Conservation (phyloP, 768 basidiomycete genomes). For the Tephrocybe rancida region DNA sequence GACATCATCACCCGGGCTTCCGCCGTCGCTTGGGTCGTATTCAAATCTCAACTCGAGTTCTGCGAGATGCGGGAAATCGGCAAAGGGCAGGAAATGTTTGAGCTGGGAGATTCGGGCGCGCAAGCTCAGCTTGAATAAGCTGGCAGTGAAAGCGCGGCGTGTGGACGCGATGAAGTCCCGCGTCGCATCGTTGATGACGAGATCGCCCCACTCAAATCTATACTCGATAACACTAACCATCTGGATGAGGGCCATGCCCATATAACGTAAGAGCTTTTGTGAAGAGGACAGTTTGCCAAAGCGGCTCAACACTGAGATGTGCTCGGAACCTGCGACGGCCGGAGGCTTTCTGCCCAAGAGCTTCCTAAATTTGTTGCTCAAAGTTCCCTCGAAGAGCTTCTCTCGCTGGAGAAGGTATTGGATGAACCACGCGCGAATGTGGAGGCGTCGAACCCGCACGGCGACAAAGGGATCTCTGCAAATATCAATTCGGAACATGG, state of each 20-base stretch:
- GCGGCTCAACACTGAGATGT: background rate
- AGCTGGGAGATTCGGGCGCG: slow-evolving; percentile 34
- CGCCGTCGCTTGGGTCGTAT: slow-evolving; percentile 15
- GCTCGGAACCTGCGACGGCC: background rate
- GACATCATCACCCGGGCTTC: background rate
- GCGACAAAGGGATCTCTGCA: slow-evolving; percentile 33
- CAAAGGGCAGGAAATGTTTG: slow-evolving; percentile 25
- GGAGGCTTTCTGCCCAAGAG: background rate
- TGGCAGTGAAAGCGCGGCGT: slow-evolving; percentile 25
- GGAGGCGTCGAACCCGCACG: slow-evolving; percentile 31
- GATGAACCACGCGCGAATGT: slow-evolving; percentile 43
- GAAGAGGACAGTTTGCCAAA: slow-evolving; percentile 13
- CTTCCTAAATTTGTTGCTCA: background rate
- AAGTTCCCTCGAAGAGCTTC: background rate
- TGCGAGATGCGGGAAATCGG: slow-evolving; percentile 31
- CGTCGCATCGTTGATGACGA: slow-evolving; percentile 31
- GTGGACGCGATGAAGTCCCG: slow-evolving; percentile 27
- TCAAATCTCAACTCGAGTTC: slow-evolving; percentile 37
- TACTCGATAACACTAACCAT: slow-evolving; percentile 35
- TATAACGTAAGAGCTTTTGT: slow-evolving; percentile 24
- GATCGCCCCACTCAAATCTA: slow-evolving; percentile 38
- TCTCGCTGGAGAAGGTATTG: slow-evolving; percentile 30
- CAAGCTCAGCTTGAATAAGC: slow-evolving; percentile 33
- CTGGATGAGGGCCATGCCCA: slow-evolving; percentile 30
- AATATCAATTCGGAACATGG: background rate